Evolutionary conservation across 176 grass and related monocot species (phyloP).

Genomic region (Avena sativa): DNA sequence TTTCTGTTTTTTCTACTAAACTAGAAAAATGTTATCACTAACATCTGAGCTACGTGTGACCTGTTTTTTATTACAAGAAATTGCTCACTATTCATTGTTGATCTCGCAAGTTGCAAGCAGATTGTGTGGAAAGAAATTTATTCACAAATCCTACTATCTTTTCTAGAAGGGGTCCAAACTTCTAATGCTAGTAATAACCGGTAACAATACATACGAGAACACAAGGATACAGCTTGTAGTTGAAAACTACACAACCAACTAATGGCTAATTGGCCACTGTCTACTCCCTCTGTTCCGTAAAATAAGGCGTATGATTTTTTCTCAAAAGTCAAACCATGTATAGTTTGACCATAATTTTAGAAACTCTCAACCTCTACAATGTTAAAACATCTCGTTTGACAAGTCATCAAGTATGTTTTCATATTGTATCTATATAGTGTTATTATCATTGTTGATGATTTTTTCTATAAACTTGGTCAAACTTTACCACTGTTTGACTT

Average conservation of each 20-base stretch:
- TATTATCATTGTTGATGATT: no score
- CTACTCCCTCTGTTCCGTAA: neutral
- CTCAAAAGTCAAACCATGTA: no score
- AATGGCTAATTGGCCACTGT: neutral
- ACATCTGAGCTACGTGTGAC: neutral
- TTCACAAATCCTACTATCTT: neutral
- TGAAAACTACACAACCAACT: neutral
- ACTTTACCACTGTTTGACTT: no score
- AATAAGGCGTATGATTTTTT: no score
- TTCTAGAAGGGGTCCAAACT: conserved; percentile 9
- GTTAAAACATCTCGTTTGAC: no score
- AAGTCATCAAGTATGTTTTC: no score
- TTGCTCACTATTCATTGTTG: neutral
- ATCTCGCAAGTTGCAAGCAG: neutral
- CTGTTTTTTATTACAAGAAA: neutral
- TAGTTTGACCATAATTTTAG: no score
- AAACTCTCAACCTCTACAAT: no score
- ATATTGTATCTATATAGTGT: no score
- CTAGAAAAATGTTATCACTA: neutral
- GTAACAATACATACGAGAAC: neutral
- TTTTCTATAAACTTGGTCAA: no score
- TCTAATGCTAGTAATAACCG: conserved; percentile 34
- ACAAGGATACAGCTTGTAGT: neutral
- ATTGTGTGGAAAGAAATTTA: neutral
- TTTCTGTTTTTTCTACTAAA: conserved; percentile 1